Conservation (phyloP, 2,329 filamentous ascomycete genomes). For the Tympanopsis confertula region DNA sequence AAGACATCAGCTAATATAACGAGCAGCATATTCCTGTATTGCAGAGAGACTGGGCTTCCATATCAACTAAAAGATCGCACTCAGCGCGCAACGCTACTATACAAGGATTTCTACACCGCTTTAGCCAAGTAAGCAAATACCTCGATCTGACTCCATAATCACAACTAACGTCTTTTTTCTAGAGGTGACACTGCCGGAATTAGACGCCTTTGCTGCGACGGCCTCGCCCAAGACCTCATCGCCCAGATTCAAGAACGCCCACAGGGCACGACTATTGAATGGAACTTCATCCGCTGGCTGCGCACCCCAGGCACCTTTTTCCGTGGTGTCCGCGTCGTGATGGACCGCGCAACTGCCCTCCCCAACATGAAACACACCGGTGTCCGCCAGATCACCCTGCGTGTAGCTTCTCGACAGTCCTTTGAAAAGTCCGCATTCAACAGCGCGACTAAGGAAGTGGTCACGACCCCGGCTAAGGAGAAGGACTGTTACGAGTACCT, state of each 20-base stretch:
- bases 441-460: neutral
- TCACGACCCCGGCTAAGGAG: conserved; percentile 11
- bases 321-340: neutral
- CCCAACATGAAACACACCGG: conserved; percentile 7
- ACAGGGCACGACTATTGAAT: conserved; percentile 1
- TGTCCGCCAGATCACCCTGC: conserved; percentile 25
- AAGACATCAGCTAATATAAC: too few relatives aligned
- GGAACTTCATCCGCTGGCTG: conserved; percentile 9
- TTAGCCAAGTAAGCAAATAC: conserved; percentile 26
- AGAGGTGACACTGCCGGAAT: conserved; percentile 21
- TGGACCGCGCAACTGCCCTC: neutral
- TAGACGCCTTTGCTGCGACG: conserved; percentile 21
- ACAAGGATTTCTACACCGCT: conserved; percentile 29
- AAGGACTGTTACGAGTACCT: conserved; percentile 34
- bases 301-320: conserved; percentile 11
- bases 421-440: neutral
- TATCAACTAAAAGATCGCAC: too few relatives aligned
- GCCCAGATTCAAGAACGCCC: conserved; percentile 19
- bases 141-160: conserved; percentile 6
- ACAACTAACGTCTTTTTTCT: conserved; percentile 8
- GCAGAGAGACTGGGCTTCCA: too few relatives aligned
- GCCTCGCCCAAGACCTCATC: conserved; percentile 19
- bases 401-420: conserved; percentile 8
- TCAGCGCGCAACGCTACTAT: too few relatives aligned
- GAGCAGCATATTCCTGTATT: too few relatives aligned